phyloP scores from a whole-genome alignment of 495 filamentous ascomycete species.

The Halenospora varia region DNA sequence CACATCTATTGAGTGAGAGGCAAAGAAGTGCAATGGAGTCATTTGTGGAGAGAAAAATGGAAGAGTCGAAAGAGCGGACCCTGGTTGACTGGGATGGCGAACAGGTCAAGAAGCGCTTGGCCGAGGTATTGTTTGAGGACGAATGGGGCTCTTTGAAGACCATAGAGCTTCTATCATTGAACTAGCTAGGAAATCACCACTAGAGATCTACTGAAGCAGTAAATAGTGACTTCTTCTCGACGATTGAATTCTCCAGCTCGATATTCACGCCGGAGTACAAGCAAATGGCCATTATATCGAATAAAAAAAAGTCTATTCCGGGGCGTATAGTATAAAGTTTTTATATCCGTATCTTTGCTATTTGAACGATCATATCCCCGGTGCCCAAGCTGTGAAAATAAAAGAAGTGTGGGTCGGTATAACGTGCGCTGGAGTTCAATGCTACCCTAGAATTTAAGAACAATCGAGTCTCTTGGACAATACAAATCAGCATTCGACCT shows the following conservation, averaged over 20 bases:
- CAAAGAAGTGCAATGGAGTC: constrained; percentile 25
- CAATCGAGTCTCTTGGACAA: too few species aligned
- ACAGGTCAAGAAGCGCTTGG: constrained; percentile 15
- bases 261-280: constrained; percentile 9
- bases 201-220: too few species aligned
- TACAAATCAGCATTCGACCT: too few species aligned
- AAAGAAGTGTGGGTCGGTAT: too few species aligned
- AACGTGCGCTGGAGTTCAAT: too few species aligned
- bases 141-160: too few species aligned
- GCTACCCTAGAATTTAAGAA: too few species aligned
- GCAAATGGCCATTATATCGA: constrained; percentile 5
- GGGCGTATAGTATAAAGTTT: constrained; percentile 13
- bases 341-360: constrained; percentile 7
- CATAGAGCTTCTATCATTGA: too few species aligned
- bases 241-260: constrained; percentile 7
- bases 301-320: constrained; percentile 15
- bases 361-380: too few species aligned
- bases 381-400: too few species aligned
- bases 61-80: constrained; percentile 16
- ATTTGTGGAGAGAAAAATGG: constrained; percentile 26
- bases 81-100: constrained; percentile 21
- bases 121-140: too few species aligned
- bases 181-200: too few species aligned
- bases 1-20: constrained; percentile 20
- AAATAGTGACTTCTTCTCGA: constrained; percentile 9